Base-by-base conservation (phyloP, 192 early-diverging fungal species). In the Phlyctochytrium arcticum region DNA sequence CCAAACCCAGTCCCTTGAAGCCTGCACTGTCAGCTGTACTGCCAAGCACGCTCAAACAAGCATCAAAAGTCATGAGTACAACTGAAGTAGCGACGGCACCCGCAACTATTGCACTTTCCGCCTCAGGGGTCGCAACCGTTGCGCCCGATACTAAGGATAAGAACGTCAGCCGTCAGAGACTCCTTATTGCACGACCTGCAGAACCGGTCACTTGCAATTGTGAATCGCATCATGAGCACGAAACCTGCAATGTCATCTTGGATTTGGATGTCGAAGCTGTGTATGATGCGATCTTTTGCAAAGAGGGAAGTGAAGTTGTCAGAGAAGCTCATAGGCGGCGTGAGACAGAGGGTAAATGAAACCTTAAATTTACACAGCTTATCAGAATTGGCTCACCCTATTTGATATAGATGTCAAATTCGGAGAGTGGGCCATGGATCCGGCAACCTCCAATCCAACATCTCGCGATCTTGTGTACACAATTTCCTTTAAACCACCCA, bases 221-320 rank as follows among this genome's bases (percentile, higher is more conserved):
- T 30, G 19, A 24, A 2, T 17, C 21, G 6, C 68, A 70, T 31
- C 30, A 53, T 21, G 68, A 63, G 15, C 36, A 10, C 44, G 24
- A 19, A 33, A 37, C 36, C 23, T 21, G 36, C 26, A 54, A 70
- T 17, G 58, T 35, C 31, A 27, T 50, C 19, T 36, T 70, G 15
- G 47, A 68, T 36, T 7, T 67, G 29, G 54, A 70, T 65, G 63
- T 70, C 8, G 58, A 66, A 30, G 54, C 8, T 17, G 24, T 70
- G 47, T 70, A 67, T 67, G 54, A 29, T 3, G 44, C 34, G 15
- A 66, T 69, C 37, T 69, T 67, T 67, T 24, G 37, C 5, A 32
- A 48, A 8, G 62, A 55, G 5, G 65, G 65, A 19, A 8, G 27
- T 5, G 63, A 59, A 29, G 15, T 60, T 29, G 49, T 65, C 24